These are phyloP conservation scores for Penicillium hordei DNA, from an alignment of 2,329 filamentous ascomycete genomes.

Conservation along the genomic window DNA sequence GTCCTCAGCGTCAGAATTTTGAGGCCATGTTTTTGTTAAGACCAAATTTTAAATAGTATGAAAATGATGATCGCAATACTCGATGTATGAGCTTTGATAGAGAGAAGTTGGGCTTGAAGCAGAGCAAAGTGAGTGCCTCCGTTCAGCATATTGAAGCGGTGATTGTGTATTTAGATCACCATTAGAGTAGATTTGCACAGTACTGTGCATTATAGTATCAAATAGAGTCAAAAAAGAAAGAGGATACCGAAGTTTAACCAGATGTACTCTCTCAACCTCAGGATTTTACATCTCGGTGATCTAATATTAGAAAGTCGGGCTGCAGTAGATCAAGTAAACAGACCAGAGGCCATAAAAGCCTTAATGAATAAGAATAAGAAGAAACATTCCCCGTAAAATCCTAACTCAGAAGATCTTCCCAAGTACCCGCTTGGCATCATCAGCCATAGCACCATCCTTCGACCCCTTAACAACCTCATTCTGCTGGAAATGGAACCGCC, in stretches of 20 bases:
- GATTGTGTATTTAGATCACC: neutral
- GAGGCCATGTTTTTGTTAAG: no score
- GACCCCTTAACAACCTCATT: conserved; percentile 40
- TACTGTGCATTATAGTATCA: no score
- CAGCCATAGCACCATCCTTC: conserved; percentile 30
- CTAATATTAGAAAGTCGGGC: neutral
- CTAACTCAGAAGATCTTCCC: conserved; percentile 48
- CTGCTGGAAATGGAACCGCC: conserved; percentile 40
- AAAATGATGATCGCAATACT: no score
- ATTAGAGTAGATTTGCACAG: neutral
- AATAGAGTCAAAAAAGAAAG: neutral
- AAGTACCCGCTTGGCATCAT: conserved; percentile 46
- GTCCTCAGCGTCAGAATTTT: neutral
- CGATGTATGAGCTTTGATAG: no score
- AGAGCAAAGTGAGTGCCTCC: no score
- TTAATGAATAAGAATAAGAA: neutral
- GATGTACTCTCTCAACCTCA: neutral
- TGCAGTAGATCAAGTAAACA: neutral
- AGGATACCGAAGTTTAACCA: neutral
- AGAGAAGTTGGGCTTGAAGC: no score
- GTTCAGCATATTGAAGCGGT: no score
- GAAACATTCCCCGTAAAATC: neutral
- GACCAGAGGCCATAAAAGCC: neutral
- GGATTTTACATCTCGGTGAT: neutral
- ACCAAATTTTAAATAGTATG: no score